These are phyloP conservation scores for Hippophae rhamnoides DNA, from an alignment of 306 rosid genomes.

Conservation along the genomic window DNA sequence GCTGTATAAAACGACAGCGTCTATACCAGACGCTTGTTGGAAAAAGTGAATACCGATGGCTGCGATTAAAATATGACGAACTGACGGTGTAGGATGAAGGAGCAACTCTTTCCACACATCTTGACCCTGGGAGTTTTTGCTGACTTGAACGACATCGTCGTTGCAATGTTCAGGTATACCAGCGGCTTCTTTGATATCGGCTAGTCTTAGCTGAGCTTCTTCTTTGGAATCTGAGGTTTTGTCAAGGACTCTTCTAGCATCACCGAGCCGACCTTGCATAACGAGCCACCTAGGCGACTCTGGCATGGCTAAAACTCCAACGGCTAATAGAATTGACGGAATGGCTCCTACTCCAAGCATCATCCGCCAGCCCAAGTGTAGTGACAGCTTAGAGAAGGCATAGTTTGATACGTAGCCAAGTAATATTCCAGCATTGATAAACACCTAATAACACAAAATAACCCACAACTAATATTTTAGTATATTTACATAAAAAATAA, in stretches of 20 bases:
- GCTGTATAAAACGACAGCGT: conserved; percentile 68
- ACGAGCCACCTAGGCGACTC: conserved; percentile 90
- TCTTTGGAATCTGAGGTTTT: conserved; percentile 50
- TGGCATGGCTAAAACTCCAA: conserved; percentile 61
- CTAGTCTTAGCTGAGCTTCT: conserved; percentile 43
- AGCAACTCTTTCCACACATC: conserved; percentile 68
- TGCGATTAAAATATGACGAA: conserved; percentile 53
- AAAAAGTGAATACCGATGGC: conserved; percentile 64
- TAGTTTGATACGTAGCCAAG: conserved; percentile 67
- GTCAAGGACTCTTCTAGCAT: conserved; percentile 44
- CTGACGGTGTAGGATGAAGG: conserved; percentile 48
- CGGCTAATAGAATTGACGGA: conserved; percentile 36
- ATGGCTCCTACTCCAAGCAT: conserved; percentile 68
- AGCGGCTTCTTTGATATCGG: conserved; percentile 61
- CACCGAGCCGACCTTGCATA: conserved; percentile 72
- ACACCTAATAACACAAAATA: conserved; percentile 28
- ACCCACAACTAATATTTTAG: background rate
- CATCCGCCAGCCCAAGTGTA: conserved; percentile 51
- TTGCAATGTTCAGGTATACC: conserved; percentile 52
- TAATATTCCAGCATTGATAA: conserved; percentile 49
- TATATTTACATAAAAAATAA: no score
- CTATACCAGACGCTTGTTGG: conserved; percentile 66
- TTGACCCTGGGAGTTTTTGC: conserved; percentile 27
- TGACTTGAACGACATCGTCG: conserved; percentile 42
- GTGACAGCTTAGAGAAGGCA: conserved; percentile 42